These are phyloP conservation scores for Ustilago xerochloae DNA, from an alignment of 1,284 basidiomycete genomes.

Conservation along the genomic window DNA sequence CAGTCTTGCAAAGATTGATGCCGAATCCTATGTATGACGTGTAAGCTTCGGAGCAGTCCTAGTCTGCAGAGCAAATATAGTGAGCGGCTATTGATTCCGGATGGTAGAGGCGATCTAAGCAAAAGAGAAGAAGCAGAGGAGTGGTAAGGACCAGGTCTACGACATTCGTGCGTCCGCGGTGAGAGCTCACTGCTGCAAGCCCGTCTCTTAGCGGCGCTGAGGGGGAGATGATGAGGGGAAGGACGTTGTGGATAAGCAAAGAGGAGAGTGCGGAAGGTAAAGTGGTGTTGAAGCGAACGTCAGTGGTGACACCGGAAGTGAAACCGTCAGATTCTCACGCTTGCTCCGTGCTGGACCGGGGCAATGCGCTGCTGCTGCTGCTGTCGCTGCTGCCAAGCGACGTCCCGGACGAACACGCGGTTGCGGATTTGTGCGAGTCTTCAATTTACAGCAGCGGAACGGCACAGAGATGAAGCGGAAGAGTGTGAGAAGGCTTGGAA, in stretches of 20 bases:
- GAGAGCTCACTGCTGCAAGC: background rate
- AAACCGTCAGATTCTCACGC: background rate
- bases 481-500: constrained; percentile 9
- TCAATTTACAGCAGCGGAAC: too few relatives aligned
- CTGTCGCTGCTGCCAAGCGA: background rate
- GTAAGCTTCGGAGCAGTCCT: too few relatives aligned
- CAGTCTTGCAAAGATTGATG: too few relatives aligned
- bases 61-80: too few relatives aligned
- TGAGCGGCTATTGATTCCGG: too few relatives aligned
- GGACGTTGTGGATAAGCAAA: constrained; percentile 1
- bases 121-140: too few relatives aligned
- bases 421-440: background rate
- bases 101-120: too few relatives aligned
- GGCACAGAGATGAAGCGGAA: background rate
- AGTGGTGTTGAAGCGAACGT: background rate
- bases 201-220: background rate
- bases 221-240: background rate
- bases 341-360: background rate
- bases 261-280: too few relatives aligned
- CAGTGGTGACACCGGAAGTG: background rate
- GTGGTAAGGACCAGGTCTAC: too few relatives aligned
- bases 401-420: background rate
- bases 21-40: too few relatives aligned
- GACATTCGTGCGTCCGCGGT: background rate
- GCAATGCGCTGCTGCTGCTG: background rate